phyloP scores from a whole-genome alignment of 73 alveolate species.

The Tetrahymena borealis region DNA sequence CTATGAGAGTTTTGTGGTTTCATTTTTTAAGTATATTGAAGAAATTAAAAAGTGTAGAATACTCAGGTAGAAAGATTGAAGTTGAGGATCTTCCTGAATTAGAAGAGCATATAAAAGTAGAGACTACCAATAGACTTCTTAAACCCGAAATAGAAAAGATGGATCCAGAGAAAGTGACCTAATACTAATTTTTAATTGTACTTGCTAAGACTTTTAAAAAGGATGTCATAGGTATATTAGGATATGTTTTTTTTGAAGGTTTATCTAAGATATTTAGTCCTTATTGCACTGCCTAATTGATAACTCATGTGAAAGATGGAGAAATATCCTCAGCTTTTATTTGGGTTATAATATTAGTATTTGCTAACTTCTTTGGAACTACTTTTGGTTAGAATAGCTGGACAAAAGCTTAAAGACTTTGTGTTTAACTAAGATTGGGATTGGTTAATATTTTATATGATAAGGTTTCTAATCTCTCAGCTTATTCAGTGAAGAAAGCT shows the following conservation, averaged over 20 bases:
- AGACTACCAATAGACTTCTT: not conserved
- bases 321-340: not conserved
- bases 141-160: not conserved
- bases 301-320: not conserved
- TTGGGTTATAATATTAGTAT: not conserved
- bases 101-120: not conserved
- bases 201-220: not conserved
- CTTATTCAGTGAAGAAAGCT: constrained; percentile 8
- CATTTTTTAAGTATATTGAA: not conserved
- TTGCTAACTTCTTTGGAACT: not conserved
- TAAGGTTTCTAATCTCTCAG: not conserved
- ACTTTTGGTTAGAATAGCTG: not conserved
- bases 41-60: not conserved
- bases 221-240: not conserved
- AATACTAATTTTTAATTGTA: not conserved
- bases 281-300: not conserved
- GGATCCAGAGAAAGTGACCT: not conserved
- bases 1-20: not conserved
- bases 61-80: not conserved
- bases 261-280: not conserved
- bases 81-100: not conserved
- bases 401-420: not conserved
- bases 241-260: not conserved
- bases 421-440: not conserved
- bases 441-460: not conserved